Evolutionary conservation across 2,329 filamentous ascomycete species (phyloP).

Genomic region (Pseudogymnoascus pannorum): DNA sequence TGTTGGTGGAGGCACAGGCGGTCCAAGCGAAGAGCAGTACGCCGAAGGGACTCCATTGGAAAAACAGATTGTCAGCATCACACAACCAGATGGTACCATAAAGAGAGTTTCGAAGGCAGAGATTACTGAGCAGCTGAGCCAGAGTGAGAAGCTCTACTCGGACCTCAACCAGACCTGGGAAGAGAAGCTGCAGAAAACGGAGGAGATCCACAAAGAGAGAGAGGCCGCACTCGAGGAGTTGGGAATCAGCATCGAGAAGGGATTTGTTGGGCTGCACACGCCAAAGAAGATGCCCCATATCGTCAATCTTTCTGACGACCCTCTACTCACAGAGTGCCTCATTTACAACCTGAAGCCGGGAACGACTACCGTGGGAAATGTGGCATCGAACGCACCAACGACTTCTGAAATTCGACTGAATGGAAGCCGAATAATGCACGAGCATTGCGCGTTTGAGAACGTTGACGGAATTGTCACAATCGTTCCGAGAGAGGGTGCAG

Average conservation of each 20-base stretch:
- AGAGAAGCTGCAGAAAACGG: constrained; percentile 88
- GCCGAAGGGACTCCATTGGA: constrained; percentile 87
- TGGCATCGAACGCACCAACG: constrained; percentile 68
- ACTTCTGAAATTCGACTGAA: constrained; percentile 88
- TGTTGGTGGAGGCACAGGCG: constrained; percentile 47
- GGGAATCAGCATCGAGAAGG: constrained; percentile 98
- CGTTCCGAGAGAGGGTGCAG: constrained; percentile 81
- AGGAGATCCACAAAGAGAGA: constrained; percentile 95
- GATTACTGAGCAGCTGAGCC: constrained; percentile 90
- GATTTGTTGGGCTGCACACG: constrained; percentile 88
- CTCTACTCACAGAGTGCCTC: constrained; percentile 86
- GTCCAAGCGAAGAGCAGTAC: constrained; percentile 72
- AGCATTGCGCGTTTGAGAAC: constrained; percentile 94
- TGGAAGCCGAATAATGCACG: constrained; percentile 82
- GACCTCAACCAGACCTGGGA: constrained; percentile 99
- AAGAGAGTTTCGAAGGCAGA: constrained; percentile 98
- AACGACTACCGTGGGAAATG: constrained; percentile 87
- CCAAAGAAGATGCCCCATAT: constrained; percentile 99
- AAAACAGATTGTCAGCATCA: constrained; percentile 93
- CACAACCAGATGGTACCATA: constrained; percentile 71
- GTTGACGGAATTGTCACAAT: constrained; percentile 88
- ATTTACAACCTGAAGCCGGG: constrained; percentile 98
- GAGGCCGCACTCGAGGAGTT: constrained; percentile 92
- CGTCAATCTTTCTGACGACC: constrained; percentile 94
- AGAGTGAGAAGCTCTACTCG: constrained; percentile 91